These are phyloP conservation scores for Rubroshorea leprosula DNA, from an alignment of 345 rosid genomes.

Conservation along the genomic window DNA sequence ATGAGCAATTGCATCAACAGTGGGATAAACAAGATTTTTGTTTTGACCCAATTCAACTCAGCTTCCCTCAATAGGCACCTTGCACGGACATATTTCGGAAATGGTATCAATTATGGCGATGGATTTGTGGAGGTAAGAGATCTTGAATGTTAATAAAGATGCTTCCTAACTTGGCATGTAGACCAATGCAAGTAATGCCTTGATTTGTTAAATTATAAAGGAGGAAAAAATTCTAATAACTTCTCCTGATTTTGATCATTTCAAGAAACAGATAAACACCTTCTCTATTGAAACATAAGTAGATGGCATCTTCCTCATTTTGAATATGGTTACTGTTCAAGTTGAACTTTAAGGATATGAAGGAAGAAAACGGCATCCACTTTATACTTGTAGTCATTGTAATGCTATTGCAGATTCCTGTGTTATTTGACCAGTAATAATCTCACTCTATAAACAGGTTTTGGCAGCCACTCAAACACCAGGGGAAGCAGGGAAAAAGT, in stretches of 20 bases:
- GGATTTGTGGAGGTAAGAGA: constrained; percentile 67
- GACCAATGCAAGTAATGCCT: too few relatives aligned
- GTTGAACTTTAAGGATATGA: too few relatives aligned
- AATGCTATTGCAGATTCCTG: too few relatives aligned
- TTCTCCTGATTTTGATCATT: too few relatives aligned
- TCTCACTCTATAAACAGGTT: constrained; percentile 33
- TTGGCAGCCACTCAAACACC: constrained; percentile 94
- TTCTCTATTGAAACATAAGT: background rate
- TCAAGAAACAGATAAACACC: too few relatives aligned
- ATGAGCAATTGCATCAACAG: constrained; percentile 95
- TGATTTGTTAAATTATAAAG: too few relatives aligned
- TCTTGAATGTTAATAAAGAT: too few relatives aligned
- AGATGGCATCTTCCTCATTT: background rate
- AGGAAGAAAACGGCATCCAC: too few relatives aligned
- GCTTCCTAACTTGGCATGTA: too few relatives aligned
- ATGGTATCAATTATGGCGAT: constrained; percentile 64
- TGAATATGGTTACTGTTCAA: background rate
- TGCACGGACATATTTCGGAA: constrained; percentile 65
- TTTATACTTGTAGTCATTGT: too few relatives aligned
- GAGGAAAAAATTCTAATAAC: too few relatives aligned
- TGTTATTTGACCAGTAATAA: background rate
- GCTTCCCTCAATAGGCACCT: constrained; percentile 80
- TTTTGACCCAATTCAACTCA: constrained; percentile 83
- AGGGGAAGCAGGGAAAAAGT: constrained; percentile 72
- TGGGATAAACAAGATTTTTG: constrained; percentile 82